phyloP scores from a whole-genome alignment of 306 rosid species.

The Vicia faba region DNA sequence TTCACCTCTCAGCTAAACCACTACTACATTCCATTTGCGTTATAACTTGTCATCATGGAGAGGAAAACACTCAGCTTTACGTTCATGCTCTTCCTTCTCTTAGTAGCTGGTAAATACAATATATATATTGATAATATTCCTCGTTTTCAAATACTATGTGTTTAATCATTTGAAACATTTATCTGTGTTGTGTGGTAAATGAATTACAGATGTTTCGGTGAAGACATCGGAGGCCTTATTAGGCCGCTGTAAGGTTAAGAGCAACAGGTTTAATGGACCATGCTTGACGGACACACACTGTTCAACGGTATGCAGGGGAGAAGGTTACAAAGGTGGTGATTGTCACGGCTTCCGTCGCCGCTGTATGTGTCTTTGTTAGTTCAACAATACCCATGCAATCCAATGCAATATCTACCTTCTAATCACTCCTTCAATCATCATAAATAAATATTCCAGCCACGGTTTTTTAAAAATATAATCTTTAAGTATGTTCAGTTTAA shows the following conservation, averaged over 20 bases:
- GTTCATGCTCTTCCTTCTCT: conserved; percentile 5
- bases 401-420: no score
- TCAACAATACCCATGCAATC: no score
- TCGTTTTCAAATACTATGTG: background rate
- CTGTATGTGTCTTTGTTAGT: no score
- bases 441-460: background rate
- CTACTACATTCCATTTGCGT: background rate
- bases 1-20: background rate
- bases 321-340: background rate
- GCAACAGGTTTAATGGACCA: background rate
- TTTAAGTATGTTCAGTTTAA: no score
- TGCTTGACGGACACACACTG: background rate
- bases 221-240: background rate
- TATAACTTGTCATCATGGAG: background rate
- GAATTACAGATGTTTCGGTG: background rate
- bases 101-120: background rate
- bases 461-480: no score
- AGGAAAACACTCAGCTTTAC: background rate
- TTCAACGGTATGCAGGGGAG: background rate
- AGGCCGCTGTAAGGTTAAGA: background rate
- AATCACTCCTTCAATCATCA: background rate
- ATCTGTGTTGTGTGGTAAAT: no score
- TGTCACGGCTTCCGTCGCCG: background rate
- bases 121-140: background rate
- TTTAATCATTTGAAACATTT: background rate